Percentiles rank a stretch among this genome's conserved stretches.
Evolutionary conservation across 495 filamentous ascomycete species (phyloP).

Genomic region (Neurospora intermedia): DNA sequence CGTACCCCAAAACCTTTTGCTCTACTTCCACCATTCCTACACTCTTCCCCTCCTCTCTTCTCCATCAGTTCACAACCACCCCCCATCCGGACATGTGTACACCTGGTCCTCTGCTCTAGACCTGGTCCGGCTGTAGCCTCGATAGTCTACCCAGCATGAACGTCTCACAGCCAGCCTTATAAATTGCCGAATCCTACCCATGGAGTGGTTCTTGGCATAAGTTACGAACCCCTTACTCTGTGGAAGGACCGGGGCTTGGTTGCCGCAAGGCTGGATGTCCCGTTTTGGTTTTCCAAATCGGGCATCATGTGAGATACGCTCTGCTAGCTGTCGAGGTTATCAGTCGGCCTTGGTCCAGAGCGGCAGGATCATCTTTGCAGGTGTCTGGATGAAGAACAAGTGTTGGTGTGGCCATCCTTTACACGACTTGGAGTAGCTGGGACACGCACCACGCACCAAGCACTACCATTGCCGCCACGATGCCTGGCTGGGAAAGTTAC

Average conservation of each 20-base stretch:
- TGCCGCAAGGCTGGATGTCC: neutral
- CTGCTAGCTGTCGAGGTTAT: neutral
- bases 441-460: neutral
- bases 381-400: neutral
- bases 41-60: neutral
- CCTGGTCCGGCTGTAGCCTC: neutral
- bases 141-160: neutral
- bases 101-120: neutral
- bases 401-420: neutral
- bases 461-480: neutral
- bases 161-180: neutral
- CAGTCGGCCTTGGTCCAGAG: neutral
- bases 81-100: neutral
- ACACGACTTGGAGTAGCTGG: neutral
- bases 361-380: neutral
- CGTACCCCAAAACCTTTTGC: too few species aligned
- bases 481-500: neutral
- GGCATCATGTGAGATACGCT: neutral
- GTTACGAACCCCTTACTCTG: neutral
- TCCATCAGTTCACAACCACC: neutral
- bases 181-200: neutral
- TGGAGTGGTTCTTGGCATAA: neutral
- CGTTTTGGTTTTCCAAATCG: neutral
- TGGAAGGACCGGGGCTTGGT: neutral
- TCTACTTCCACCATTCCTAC: neutral